phyloP scores from a whole-genome alignment of 495 filamentous ascomycete genomes.

The Lophiotrema nucula region DNA sequence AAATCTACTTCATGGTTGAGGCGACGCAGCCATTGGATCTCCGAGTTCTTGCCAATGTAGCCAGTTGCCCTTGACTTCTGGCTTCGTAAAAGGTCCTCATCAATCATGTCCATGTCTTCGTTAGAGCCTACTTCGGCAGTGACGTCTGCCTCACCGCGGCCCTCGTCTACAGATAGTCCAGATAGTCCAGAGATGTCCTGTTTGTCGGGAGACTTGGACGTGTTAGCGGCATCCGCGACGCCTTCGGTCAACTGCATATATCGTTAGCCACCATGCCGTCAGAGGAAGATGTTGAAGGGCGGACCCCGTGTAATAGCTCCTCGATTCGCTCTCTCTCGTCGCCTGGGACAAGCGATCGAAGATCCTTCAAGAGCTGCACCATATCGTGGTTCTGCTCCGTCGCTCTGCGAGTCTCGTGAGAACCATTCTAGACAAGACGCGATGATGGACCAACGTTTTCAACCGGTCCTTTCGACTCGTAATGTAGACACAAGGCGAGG shows the following conservation, averaged over 20 bases:
- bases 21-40: slow-evolving; percentile 58
- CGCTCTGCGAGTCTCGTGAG: slow-evolving; percentile 13
- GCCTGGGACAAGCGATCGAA: neutral
- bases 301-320: slow-evolving; percentile 25
- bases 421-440: neutral
- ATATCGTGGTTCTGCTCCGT: slow-evolving; percentile 26
- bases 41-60: slow-evolving; percentile 61
- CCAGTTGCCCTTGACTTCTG: slow-evolving; percentile 50
- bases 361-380: slow-evolving; percentile 10
- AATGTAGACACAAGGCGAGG: slow-evolving; percentile 53
- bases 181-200: slow-evolving; percentile 10
- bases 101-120: slow-evolving; percentile 59
- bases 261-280: neutral
- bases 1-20: slow-evolving; percentile 33
- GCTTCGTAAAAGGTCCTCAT: slow-evolving; percentile 59
- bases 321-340: slow-evolving; percentile 9
- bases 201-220: slow-evolving; percentile 4
- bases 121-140: slow-evolving; percentile 60
- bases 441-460: slow-evolving; percentile 31
- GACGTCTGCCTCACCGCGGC: slow-evolving; percentile 43
- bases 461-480: slow-evolving; percentile 55
- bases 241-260: slow-evolving; percentile 2
- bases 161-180: slow-evolving; percentile 28
- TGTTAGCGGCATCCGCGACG: slow-evolving; percentile 6
- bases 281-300: too few species aligned